phyloP scores from a whole-genome alignment of 2,329 filamentous ascomycete genomes.

The Thyridium curvatum region DNA sequence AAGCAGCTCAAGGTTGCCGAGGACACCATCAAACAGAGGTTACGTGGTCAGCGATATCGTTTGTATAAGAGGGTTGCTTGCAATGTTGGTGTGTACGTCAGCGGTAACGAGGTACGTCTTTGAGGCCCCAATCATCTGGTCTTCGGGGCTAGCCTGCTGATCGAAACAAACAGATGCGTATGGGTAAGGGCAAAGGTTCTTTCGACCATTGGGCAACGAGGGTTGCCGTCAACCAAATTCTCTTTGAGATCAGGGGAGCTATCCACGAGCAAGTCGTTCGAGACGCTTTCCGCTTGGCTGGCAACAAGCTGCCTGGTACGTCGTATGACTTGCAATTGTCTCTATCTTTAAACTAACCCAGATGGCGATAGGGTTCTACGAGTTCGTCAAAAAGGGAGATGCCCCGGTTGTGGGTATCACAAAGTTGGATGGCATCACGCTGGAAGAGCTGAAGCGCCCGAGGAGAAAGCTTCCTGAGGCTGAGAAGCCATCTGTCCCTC shows the following conservation, averaged over 20 bases:
- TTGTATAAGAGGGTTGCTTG: conserved; percentile 87
- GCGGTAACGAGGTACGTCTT: conserved; percentile 78
- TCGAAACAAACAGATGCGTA: conserved; percentile 60
- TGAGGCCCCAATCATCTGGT: background rate
- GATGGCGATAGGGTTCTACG: conserved; percentile 60
- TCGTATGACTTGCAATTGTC: conserved; percentile 6
- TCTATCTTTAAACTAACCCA: background rate
- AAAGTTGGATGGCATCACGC: conserved; percentile 76
- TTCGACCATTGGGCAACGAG: conserved; percentile 96
- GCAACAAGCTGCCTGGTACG: conserved; percentile 88
- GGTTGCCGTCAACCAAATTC: conserved; percentile 82
- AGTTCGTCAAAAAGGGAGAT: conserved; percentile 92
- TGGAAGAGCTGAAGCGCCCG: conserved; percentile 77
- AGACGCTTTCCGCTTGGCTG: conserved; percentile 90
- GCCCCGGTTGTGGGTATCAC: conserved; percentile 86
- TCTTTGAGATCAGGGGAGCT: conserved; percentile 88
- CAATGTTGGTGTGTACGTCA: conserved; percentile 92
- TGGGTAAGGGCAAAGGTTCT: conserved; percentile 97
- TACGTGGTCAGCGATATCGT: conserved; percentile 87
- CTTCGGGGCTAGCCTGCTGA: conserved; percentile 3
- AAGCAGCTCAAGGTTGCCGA: conserved; percentile 84
- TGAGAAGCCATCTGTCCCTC: conserved; percentile 24
- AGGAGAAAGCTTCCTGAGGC: conserved; percentile 56
- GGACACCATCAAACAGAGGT: conserved; percentile 82
- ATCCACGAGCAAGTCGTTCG: conserved; percentile 90